phyloP scores from a whole-genome alignment of 2,329 filamentous ascomycete species.

The Diaporthe australafricana region DNA sequence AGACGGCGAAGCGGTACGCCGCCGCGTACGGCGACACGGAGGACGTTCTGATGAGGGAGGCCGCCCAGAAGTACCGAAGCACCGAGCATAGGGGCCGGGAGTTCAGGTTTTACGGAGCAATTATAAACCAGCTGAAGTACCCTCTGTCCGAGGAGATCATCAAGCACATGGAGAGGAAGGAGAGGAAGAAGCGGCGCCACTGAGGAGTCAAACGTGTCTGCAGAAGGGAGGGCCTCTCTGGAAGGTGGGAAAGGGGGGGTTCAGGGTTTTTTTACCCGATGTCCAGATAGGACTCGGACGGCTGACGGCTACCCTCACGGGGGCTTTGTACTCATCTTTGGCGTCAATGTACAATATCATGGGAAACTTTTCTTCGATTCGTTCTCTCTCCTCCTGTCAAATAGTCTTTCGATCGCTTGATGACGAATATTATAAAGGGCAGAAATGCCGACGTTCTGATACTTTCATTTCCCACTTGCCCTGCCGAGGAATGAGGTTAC shows the following conservation, averaged over 20 bases:
- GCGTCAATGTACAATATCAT: not conserved
- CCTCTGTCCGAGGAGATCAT: constrained; percentile 24
- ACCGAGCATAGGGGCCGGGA: constrained; percentile 28
- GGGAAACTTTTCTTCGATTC: not conserved
- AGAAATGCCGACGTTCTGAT: no score
- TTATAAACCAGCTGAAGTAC: constrained; percentile 27
- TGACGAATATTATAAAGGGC: no score
- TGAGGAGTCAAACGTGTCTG: not conserved
- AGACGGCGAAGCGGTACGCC: constrained; percentile 19
- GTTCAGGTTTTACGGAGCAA: constrained; percentile 28
- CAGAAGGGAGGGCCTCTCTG: no score
- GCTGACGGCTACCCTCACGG: not conserved
- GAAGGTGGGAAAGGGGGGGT: no score
- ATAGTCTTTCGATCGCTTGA: not conserved
- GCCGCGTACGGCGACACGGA: constrained; percentile 21
- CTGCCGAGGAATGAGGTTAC: no score
- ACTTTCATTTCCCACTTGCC: not conserved
- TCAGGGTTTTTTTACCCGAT: no score
- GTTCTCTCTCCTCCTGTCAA: not conserved
- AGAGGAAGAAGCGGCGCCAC: constrained; percentile 12
- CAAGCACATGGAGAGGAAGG: constrained; percentile 24
- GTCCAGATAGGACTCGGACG: not conserved
- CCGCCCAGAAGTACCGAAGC: constrained; percentile 28
- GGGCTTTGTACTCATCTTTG: not conserved
- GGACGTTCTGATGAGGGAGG: constrained; percentile 26